Base-by-base conservation (phyloP, 352 stramenopile genomes). In the Phytophthora uliginosa region DNA sequence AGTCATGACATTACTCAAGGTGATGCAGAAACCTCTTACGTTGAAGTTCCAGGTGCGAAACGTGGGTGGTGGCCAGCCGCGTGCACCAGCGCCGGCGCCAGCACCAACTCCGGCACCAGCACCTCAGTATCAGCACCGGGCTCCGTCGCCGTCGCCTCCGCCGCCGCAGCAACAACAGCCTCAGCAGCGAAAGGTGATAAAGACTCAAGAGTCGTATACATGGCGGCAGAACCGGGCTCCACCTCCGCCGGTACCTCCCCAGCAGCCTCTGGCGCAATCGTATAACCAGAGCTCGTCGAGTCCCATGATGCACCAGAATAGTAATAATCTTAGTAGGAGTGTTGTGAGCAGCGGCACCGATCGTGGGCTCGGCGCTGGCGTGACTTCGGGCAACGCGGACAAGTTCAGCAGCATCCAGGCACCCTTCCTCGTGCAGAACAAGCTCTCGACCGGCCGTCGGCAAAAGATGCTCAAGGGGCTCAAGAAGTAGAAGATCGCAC, bases 391-490 rank as follows among this genome's bases (percentile, higher is more conserved):
- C 48, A 90, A 94, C 71, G 87, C 95, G 51, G 85, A 93, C 63
- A 95, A 95, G 76, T 95, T 92, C 69, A 93, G 84, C 81, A 94
- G 79, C 69, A 95, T 96, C 59, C 89, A 95, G 78, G 89, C 89
- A 55, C 89, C 89, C 15, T 96, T 96, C 77, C 77, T 95, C 57
- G 82, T 88, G 63, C 85, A 92, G 74, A 94, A 93, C 78, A 96
- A 96, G 71, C 83, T 96, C 45, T 96, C 89, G 40, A 94, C 88
- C 7, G 87, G 88, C 34, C 88, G 88, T 54, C 83, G 89, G 17
- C 89, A 96, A 81, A 95, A 95, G 77, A 96, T 96, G 86, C 79
- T 96, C 31, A 96, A 96, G 85, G 88, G 89, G 15, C 76, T 96
- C 52, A 95, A 94, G 76, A 96, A 96, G 76, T 96, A 94, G 79